Evolutionary conservation across 1,284 basidiomycete species (phyloP).

Genomic region (Sporisorium exsertum): DNA sequence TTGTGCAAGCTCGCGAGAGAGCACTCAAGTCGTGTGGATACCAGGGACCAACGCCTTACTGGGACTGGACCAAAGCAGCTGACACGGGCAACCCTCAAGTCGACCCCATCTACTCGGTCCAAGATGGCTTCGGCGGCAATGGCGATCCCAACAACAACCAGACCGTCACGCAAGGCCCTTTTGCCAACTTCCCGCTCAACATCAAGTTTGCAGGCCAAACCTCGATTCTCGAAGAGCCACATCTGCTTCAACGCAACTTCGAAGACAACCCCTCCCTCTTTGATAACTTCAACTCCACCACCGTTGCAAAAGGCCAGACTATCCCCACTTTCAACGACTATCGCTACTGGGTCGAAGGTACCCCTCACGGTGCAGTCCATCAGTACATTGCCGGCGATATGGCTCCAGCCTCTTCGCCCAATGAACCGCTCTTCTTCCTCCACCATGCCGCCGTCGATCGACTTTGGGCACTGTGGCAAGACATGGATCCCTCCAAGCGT

Average conservation of each 20-base stretch:
- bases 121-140: slow-evolving; percentile 12
- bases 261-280: slow-evolving; percentile 2
- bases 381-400: slow-evolving; percentile 19
- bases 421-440: slow-evolving; percentile 24
- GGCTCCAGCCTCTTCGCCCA: slow-evolving; percentile 8
- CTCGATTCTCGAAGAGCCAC: background rate
- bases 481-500: background rate
- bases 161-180: slow-evolving; percentile 6
- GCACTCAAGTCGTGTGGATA: slow-evolving; percentile 20
- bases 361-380: slow-evolving; percentile 21
- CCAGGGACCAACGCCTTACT: slow-evolving; percentile 14
- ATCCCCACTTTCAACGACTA: slow-evolving; percentile 12
- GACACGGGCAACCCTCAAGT: slow-evolving; percentile 3
- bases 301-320: background rate
- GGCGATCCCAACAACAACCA: background rate
- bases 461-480: slow-evolving; percentile 22
- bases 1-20: slow-evolving; percentile 16
- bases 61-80: slow-evolving; percentile 23
- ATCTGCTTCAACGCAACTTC: slow-evolving; percentile 5
- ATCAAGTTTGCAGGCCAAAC: background rate
- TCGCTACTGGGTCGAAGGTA: slow-evolving; percentile 17
- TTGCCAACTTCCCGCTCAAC: slow-evolving; percentile 12
- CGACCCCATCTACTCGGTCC: slow-evolving; percentile 7
- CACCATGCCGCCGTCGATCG: slow-evolving; percentile 23
- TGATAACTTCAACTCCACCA: slow-evolving; percentile 14